These are phyloP conservation scores for Huntiella bhutanensis DNA, from an alignment of 2,329 filamentous ascomycete species.

Conservation along the genomic window DNA sequence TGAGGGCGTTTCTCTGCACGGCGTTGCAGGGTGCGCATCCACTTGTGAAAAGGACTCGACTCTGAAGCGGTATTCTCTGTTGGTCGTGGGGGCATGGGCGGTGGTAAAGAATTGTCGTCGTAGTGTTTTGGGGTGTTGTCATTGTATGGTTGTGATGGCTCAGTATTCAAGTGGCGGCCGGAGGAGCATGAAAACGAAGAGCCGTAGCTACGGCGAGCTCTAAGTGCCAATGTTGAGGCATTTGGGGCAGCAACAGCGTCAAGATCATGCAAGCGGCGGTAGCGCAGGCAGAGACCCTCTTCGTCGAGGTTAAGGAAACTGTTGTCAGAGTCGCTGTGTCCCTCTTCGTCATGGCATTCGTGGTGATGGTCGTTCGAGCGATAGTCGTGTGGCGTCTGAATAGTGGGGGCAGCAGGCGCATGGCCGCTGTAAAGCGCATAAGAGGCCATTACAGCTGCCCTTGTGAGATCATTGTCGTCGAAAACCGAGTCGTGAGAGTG, in stretches of 20 bases:
- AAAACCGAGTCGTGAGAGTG: slow-evolving; percentile 10
- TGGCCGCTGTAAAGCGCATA: slow-evolving; percentile 11
- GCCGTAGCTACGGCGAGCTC: neutral
- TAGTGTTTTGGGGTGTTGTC: neutral
- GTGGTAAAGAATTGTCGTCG: neutral
- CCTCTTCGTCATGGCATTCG: slow-evolving; percentile 3
- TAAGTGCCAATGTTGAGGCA: slow-evolving; percentile 1
- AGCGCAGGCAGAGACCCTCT: neutral
- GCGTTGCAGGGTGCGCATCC: slow-evolving; percentile 51
- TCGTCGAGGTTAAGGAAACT: neutral
- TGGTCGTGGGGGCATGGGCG: too few species aligned
- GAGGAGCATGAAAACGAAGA: slow-evolving; percentile 1
- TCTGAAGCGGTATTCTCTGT: neutral
- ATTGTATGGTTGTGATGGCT: neutral
- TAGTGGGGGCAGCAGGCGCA: slow-evolving; percentile 4
- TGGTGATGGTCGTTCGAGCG: slow-evolving; percentile 1
- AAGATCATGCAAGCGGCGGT: neutral
- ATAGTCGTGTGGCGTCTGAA: slow-evolving; percentile 1
- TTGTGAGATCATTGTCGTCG: slow-evolving; percentile 11
- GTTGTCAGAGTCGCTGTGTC: neutral
- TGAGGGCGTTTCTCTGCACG: slow-evolving; percentile 27
- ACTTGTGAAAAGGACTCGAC: slow-evolving; percentile 41
- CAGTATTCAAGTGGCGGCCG: neutral
- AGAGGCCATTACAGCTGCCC: slow-evolving; percentile 11
- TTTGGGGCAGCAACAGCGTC: slow-evolving; percentile 1